phyloP scores from a whole-genome alignment of 2,329 filamentous ascomycete species.

The Ascochyta lentis region DNA sequence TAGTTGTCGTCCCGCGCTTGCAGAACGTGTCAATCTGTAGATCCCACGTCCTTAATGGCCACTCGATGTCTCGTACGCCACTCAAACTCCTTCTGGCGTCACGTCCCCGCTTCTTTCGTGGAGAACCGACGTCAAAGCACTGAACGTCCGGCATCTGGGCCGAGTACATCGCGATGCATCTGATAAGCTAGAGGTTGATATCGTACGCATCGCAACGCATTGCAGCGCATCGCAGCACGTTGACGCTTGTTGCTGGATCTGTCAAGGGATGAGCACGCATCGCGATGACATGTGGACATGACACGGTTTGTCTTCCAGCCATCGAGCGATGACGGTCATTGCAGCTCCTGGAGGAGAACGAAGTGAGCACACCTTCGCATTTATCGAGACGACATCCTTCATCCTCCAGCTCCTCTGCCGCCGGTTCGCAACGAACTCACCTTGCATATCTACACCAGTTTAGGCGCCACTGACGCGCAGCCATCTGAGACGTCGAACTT shows the following conservation, averaged over 20 bases:
- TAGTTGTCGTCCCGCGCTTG: slow-evolving; percentile 12
- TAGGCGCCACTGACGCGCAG: slow-evolving; percentile 6
- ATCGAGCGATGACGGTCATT: not conserved
- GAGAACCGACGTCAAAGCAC: slow-evolving; percentile 19
- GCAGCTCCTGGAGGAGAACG: not conserved
- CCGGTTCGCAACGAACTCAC: not conserved
- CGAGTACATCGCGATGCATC: slow-evolving; percentile 14
- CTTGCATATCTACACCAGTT: not conserved
- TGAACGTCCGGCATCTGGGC: slow-evolving; percentile 6
- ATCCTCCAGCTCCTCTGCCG: not conserved
- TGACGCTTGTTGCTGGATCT: not conserved
- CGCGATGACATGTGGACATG: not conserved
- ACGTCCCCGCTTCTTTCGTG: slow-evolving; percentile 15
- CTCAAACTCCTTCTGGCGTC: slow-evolving; percentile 8
- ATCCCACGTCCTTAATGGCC: slow-evolving; percentile 16
- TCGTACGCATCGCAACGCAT: not conserved
- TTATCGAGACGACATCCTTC: not conserved
- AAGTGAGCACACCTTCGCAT: not conserved
- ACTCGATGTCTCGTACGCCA: slow-evolving; percentile 1
- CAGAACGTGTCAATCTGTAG: slow-evolving; percentile 23
- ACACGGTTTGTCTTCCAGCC: not conserved
- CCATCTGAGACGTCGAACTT: not conserved
- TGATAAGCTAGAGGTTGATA: not conserved
- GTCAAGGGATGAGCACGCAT: not conserved
- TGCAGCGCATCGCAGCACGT: not conserved